A percentile compares a stretch with the other conserved stretches of the same genome.
Conservation (phyloP, 2,329 filamentous ascomycete species). For the Ophiostoma ulmi region DNA sequence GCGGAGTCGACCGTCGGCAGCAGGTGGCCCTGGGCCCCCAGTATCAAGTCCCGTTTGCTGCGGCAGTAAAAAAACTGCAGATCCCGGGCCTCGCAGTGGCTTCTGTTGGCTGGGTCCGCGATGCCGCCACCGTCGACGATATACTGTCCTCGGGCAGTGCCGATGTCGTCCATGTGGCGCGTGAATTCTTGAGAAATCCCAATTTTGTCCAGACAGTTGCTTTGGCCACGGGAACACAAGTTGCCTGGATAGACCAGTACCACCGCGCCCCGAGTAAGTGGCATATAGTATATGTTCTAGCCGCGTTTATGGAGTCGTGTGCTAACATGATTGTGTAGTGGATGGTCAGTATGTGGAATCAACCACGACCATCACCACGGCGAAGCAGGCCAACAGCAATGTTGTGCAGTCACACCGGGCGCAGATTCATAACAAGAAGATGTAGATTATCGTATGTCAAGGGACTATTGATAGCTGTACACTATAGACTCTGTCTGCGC, state of each 20-base stretch:
- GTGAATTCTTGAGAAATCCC: background rate
- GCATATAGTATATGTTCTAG: background rate
- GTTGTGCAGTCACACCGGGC: background rate
- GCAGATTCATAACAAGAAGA: background rate
- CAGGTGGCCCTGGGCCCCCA: slow-evolving; percentile 55
- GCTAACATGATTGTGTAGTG: background rate
- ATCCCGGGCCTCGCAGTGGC: background rate
- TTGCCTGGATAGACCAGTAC: background rate
- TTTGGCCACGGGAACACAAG: background rate
- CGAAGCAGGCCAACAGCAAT: background rate
- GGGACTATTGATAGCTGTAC: background rate
- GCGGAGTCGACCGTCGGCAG: slow-evolving; percentile 57
- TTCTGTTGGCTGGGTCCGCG: background rate
- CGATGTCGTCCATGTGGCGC: background rate
- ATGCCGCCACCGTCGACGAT: background rate
- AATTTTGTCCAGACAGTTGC: slow-evolving; percentile 4
- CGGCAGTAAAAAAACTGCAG: background rate
- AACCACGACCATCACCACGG: background rate
- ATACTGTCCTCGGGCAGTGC: background rate
- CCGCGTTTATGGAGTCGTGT: background rate
- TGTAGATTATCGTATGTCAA: background rate
- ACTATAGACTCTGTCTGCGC: background rate
- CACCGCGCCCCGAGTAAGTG: background rate
- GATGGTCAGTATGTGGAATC: background rate
- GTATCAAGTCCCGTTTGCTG: slow-evolving; percentile 56